phyloP scores from a whole-genome alignment of 225 moss, liverwort and hornwort genomes.

The Antitrichia curtipendula region DNA sequence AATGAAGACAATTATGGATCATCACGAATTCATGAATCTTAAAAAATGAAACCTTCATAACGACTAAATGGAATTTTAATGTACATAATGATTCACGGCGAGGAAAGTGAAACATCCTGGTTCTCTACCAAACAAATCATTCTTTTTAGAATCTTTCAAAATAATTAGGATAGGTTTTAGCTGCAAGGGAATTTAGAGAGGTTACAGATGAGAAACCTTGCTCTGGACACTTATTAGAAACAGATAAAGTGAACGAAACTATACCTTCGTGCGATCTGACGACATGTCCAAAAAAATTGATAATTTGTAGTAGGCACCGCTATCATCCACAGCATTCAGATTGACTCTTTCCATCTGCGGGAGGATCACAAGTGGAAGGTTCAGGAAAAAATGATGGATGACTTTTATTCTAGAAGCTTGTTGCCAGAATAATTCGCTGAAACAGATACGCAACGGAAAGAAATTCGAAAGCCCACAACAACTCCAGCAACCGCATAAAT shows the following conservation, averaged over 20 bases:
- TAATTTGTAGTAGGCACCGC: constrained; percentile 79
- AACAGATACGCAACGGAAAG: neutral
- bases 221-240: neutral
- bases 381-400: neutral
- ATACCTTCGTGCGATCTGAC: constrained; percentile 88
- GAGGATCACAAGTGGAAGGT: neutral
- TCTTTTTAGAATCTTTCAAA: neutral
- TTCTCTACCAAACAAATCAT: neutral
- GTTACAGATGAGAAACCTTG: neutral
- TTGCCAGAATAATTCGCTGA: neutral
- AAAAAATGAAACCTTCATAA: neutral
- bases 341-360: constrained; percentile 88
- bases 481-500: neutral
- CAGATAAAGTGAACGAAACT: neutral
- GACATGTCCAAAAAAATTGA: constrained; percentile 97
- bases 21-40: neutral
- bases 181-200: neutral
- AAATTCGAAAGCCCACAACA: neutral
- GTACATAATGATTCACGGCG: neutral
- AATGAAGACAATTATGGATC: neutral
- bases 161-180: neutral
- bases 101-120: neutral
- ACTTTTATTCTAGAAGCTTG: neutral
- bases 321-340: constrained; percentile 69
- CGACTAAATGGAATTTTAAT: neutral